Evolutionary conservation across 257 asterid genomes (phyloP).

Genomic region (Jacaranda mimosifolia): DNA sequence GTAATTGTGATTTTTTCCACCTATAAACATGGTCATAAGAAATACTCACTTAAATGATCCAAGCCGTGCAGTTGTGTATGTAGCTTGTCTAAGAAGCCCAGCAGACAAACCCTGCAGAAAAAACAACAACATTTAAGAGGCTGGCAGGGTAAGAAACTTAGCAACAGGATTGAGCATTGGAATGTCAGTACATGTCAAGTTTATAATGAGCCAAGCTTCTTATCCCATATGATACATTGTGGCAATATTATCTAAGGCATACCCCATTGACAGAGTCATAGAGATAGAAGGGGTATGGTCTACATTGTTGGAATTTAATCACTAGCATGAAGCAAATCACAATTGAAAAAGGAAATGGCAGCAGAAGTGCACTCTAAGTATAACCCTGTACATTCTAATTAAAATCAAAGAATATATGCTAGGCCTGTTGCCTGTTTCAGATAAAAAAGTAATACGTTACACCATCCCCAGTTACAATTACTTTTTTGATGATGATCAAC

Average conservation of each 20-base stretch:
- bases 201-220: neutral
- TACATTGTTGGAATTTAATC: neutral
- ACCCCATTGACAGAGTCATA: too few relatives aligned
- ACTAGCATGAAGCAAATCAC: slow-evolving; percentile 7
- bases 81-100: slow-evolving; percentile 97
- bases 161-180: neutral
- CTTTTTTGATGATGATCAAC: slow-evolving; percentile 26
- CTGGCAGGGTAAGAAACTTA: neutral
- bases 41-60: slow-evolving; percentile 85
- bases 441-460: neutral
- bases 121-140: slow-evolving; percentile 22
- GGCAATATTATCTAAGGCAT: neutral
- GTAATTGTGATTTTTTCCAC: neutral
- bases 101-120: slow-evolving; percentile 85
- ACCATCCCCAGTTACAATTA: slow-evolving; percentile 6
- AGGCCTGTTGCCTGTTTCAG: neutral
- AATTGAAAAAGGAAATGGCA: neutral
- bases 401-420: neutral
- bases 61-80: slow-evolving; percentile 96
- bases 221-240: neutral
- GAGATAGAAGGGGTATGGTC: neutral
- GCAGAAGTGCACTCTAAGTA: neutral
- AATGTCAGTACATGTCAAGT: neutral
- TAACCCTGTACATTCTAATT: neutral
- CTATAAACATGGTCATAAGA: neutral